Evolutionary conservation across 352 stramenopile species (phyloP), one percentile per base, ranked within the genome.

Genomic region (Pythium aphanidermatum): DNA sequence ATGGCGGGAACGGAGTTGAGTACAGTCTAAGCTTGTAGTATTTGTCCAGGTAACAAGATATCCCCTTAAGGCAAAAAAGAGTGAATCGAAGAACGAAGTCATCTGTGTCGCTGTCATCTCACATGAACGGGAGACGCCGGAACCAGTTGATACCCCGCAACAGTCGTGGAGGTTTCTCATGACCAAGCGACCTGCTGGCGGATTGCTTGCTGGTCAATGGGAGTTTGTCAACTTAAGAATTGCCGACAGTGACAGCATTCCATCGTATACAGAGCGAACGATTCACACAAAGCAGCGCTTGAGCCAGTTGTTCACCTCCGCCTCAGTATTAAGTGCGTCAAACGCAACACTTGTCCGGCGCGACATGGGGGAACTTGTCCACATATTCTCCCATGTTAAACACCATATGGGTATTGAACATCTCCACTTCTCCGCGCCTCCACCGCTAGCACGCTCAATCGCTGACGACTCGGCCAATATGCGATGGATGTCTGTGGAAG

Each of bases 371-470:
- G 70, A 89, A 10, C 65, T 95, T 26, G 69, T 73, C 11, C 85
- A 96, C 59, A 70, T 96, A n/a, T 96, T 96, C 51, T 96, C 85
- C 7, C 85, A 96, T 33, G 70, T 95, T 11, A 92, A 90, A 65
- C 85, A 96, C 29, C 70, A 93, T 63, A 96, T 96, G 85, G 77
- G 83, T 42, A 65, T 96, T 23, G 80, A 95, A 54, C 78, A 92
- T 43, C 9, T 95, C 17, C 77, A 90, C 49, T 83, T 90, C 34
- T 39, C 53, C 6, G 41, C 38, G 9, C 36, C 57, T 20, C 71
- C 65, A 5, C 17, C 32, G 4, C 28, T 59, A 20, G 48, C 45
- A 12, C 30, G 35, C n/a, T 9, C 51, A 10, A 31, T 41, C 8
- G 37, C 30, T 2, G 12, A 51, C 5, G 40, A 55, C 20, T 16